These are phyloP conservation scores for Phytophthora syringae DNA, from an alignment of 352 stramenopile species.

Conservation along the genomic window DNA sequence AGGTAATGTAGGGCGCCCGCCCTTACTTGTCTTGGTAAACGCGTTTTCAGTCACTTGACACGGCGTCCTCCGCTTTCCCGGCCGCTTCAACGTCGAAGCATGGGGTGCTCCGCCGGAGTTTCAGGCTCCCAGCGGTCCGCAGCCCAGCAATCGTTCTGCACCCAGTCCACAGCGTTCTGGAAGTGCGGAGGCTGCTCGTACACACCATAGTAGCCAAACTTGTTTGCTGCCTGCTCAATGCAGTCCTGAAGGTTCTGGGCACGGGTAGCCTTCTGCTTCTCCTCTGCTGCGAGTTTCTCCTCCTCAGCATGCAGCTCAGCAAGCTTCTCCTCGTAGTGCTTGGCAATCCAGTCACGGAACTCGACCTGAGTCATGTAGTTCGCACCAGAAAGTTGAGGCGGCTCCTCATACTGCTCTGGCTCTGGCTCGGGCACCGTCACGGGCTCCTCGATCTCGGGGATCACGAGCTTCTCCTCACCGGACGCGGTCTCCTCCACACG, in stretches of 20 bases:
- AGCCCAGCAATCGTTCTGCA: conserved; percentile 45
- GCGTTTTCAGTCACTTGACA: conserved; percentile 8
- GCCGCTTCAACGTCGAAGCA: conserved; percentile 14
- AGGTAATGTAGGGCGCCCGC: conserved; percentile 23
- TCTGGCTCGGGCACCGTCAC: neutral
- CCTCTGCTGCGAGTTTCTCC: conserved; percentile 27
- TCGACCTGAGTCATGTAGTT: conserved; percentile 52
- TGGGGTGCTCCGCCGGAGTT: conserved; percentile 5
- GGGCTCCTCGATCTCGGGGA: neutral
- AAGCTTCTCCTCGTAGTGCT: conserved; percentile 35
- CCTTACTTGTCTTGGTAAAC: conserved; percentile 11
- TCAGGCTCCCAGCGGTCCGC: conserved; percentile 21
- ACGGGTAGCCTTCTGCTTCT: conserved; percentile 22
- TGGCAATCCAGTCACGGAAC: conserved; percentile 40
- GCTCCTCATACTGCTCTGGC: too few relatives aligned
- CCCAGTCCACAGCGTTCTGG: conserved; percentile 53
- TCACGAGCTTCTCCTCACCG: neutral
- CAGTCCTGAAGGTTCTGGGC: conserved; percentile 48
- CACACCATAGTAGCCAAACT: conserved; percentile 62
- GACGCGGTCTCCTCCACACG: neutral
- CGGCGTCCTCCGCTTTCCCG: conserved; percentile 8
- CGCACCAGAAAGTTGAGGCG: too few relatives aligned
- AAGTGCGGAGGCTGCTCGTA: conserved; percentile 59
- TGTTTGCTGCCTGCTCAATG: conserved; percentile 53
- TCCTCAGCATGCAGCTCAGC: conserved; percentile 19